phyloP scores from a whole-genome alignment of 306 rosid species.

The Gynostemma pentaphyllum region DNA sequence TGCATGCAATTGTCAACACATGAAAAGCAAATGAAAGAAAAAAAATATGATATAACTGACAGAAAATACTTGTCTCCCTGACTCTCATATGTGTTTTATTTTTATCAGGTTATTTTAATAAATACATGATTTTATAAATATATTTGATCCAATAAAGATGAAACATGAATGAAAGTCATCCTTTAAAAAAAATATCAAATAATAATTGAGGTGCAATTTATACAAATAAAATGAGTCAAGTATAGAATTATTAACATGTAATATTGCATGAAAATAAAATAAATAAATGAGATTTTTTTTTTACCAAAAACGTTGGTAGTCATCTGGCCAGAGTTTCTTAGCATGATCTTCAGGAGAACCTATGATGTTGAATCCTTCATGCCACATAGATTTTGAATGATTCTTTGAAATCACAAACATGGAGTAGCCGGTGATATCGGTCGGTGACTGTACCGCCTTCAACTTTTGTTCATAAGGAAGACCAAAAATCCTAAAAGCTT shows the following conservation, averaged over 20 bases:
- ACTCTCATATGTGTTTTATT: too few relatives aligned
- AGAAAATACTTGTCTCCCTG: too few relatives aligned
- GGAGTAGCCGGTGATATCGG: conserved; percentile 30
- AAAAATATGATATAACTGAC: neutral
- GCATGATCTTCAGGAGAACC: conserved; percentile 31
- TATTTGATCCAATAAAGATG: too few relatives aligned
- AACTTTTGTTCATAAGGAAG: conserved; percentile 30
- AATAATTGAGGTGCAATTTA: too few relatives aligned
- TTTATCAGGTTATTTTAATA: too few relatives aligned
- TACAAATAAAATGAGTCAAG: too few relatives aligned
- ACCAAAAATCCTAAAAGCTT: conserved; percentile 14
- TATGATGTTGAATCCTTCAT: conserved; percentile 31
- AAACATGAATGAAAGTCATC: too few relatives aligned
- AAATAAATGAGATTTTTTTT: too few relatives aligned
- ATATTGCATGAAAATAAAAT: neutral
- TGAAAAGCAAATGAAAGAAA: neutral
- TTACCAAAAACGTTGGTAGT: conserved; percentile 34
- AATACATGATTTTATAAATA: too few relatives aligned
- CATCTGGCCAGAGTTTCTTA: conserved; percentile 38
- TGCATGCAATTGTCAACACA: conserved; percentile 13
- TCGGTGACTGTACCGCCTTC: conserved; percentile 19
- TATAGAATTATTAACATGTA: too few relatives aligned
- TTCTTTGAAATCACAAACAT: conserved; percentile 16
- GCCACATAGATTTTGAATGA: conserved; percentile 29
- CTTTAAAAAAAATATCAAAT: too few relatives aligned